Base-by-base conservation (phyloP, 495 filamentous ascomycete genomes). In the Penicillium robsamsonii region DNA sequence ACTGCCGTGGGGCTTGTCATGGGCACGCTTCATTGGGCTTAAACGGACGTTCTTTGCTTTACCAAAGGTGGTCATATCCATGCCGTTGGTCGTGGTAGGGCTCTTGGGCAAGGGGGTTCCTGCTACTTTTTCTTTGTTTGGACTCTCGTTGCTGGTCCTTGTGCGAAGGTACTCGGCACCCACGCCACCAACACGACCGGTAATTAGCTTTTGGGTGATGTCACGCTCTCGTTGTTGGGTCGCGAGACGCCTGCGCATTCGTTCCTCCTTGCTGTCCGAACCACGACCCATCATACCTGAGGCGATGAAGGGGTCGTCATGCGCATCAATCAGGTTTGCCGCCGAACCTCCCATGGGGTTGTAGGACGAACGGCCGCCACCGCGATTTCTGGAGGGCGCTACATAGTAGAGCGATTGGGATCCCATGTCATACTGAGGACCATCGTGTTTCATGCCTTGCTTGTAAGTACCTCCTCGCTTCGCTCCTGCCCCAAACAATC, bases 141-240 rank as follows among this genome's bases (percentile, higher is more conserved):
- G 50, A 27, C 46, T 37, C 30, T 70, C 67, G 15, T 71, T 68
- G 15, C 54, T 60, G 18, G 65, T 68, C 43, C 69, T 65, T n/a
- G 60, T 68, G n/a, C 79, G 76, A 71, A 94, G 82, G 73, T 96
- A 96, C 50, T 94, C 88, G 42, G 81, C 84, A 3, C 90, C 92
- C 0, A 88, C 79, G 12, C 87, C 86, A 48, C 79, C 82, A 1
- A 87, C 87, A 2, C 79, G 77, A 5, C 78, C 77, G 18, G 70
- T 56, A 25, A 78, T 79, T 8, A 98, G 79, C 56, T 81, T 85
- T 61, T 83, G 82, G 24, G 86, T 86, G 46, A 97, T 84, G 45
- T 96, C 89, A 8, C 85, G 79, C 69, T 98, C 94, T 56, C 85
- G 87, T 64, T 96, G 85, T 50, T 87, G 80, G 20, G 84, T 84